These are phyloP conservation scores for Aspergillus flavus DNA, from an alignment of 2,329 filamentous ascomycete genomes.

Conservation along the genomic window DNA sequence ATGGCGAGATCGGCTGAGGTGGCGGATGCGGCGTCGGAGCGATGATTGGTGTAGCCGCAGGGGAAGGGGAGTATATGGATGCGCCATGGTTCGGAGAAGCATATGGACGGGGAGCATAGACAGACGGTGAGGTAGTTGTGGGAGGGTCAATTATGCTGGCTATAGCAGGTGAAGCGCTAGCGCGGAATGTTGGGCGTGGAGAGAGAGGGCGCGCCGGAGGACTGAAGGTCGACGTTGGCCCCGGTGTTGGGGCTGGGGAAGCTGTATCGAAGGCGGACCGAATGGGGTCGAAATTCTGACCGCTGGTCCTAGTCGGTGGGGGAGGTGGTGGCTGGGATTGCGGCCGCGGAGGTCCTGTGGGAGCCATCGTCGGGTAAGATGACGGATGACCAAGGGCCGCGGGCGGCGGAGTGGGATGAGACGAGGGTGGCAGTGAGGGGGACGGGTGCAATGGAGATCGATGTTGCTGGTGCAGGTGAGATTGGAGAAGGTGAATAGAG, in stretches of 20 bases:
- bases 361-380: constrained; percentile 24
- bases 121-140: constrained; percentile 33
- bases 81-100: constrained; percentile 31
- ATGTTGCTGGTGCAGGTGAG: constrained; percentile 24
- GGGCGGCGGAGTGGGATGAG: constrained; percentile 23
- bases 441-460: constrained; percentile 19
- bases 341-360: constrained; percentile 37
- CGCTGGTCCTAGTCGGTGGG: constrained; percentile 61
- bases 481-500: constrained; percentile 10
- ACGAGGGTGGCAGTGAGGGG: constrained; percentile 33
- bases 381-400: constrained; percentile 29
- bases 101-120: constrained; percentile 32
- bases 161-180: constrained; percentile 90
- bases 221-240: constrained; percentile 39
- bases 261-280: constrained; percentile 64
- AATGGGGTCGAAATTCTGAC: constrained; percentile 88
- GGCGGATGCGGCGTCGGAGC: constrained; percentile 27
- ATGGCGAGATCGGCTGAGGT: constrained; percentile 25
- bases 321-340: constrained; percentile 49
- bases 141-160: constrained; percentile 81
- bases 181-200: constrained; percentile 59
- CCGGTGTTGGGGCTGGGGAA: constrained; percentile 39
- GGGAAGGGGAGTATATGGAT: constrained; percentile 28
- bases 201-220: constrained; percentile 52
- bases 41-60: constrained; percentile 27